A percentile compares a stretch with the other conserved stretches of the same genome.
These are phyloP conservation scores for Talaromyces sp. DNA, from an alignment of 2,329 filamentous ascomycete genomes.

Conservation along the genomic window DNA sequence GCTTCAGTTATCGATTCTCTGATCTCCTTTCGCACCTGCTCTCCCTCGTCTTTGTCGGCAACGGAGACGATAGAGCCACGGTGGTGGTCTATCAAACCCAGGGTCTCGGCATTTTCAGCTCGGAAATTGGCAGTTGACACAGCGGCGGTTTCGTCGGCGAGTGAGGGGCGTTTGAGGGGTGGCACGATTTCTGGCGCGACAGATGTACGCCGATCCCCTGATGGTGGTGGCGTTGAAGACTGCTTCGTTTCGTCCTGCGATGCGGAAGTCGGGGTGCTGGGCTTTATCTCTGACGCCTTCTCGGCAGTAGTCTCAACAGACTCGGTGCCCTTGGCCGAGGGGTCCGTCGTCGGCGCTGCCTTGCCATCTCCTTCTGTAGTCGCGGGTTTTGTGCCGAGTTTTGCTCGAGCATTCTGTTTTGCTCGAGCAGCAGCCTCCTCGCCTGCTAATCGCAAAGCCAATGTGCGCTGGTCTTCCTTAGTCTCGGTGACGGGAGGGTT, in stretches of 20 bases:
- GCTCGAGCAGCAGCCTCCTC: slow-evolving; percentile 35
- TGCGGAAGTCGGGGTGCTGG: slow-evolving; percentile 5
- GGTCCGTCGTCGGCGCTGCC: slow-evolving; percentile 8
- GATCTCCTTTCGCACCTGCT: slow-evolving; percentile 31
- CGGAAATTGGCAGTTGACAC: slow-evolving; percentile 34
- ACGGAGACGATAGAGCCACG: slow-evolving; percentile 31
- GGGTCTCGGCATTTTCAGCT: slow-evolving; percentile 28
- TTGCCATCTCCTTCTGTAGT: slow-evolving; percentile 13
- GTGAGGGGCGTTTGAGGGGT: slow-evolving; percentile 21
- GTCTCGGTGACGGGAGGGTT: slow-evolving; percentile 29
- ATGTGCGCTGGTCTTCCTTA: slow-evolving; percentile 31
- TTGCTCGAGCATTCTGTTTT: slow-evolving; percentile 22
- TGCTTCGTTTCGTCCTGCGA: slow-evolving; percentile 13
- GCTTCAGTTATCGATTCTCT: slow-evolving; percentile 31
- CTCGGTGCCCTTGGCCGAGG: slow-evolving; percentile 14
- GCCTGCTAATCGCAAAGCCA: slow-evolving; percentile 40
- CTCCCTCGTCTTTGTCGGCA: slow-evolving; percentile 27
- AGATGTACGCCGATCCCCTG: slow-evolving; percentile 18
- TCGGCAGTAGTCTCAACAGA: not conserved
- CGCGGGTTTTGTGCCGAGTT: slow-evolving; percentile 10
- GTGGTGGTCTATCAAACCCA: slow-evolving; percentile 36
- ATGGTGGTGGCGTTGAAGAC: slow-evolving; percentile 12
- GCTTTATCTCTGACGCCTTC: not conserved
- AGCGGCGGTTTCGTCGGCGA: slow-evolving; percentile 31
- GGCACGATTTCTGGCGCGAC: slow-evolving; percentile 26